Evolutionary conservation across 495 filamentous ascomycete genomes (phyloP).

Genomic region (Tuber calosporum): DNA sequence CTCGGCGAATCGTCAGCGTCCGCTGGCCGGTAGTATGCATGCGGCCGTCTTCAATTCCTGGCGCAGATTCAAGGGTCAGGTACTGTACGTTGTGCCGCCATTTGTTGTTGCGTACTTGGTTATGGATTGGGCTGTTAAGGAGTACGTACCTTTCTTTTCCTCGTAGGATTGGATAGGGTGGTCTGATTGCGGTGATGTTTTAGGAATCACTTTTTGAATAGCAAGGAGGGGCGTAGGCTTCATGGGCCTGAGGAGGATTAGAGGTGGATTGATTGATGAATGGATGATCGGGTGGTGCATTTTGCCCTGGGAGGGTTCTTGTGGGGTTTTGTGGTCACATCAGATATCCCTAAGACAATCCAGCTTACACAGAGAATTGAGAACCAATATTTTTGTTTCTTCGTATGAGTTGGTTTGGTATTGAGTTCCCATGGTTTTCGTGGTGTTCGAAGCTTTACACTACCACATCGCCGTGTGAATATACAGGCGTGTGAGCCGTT

Average conservation of each 20-base stretch:
- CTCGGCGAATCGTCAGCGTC: conserved; percentile 59
- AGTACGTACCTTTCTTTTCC: conserved; percentile 48
- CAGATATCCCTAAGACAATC: not conserved
- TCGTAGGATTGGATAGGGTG: conserved; percentile 1
- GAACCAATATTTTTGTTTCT: not conserved
- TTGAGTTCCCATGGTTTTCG: not conserved
- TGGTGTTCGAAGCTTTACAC: not conserved
- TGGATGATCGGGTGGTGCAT: not conserved
- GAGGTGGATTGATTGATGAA: not conserved
- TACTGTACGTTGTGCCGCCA: conserved; percentile 75
- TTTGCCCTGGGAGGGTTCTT: not conserved
- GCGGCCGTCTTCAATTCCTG: conserved; percentile 54
- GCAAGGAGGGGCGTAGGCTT: conserved; percentile 70
- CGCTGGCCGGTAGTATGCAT: conserved; percentile 55
- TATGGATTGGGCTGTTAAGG: conserved; percentile 80
- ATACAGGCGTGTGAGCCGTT: not conserved
- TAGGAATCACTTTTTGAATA: conserved; percentile 89
- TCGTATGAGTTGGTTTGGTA: not conserved
- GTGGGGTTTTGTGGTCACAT: not conserved
- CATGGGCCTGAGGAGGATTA: conserved; percentile 49
- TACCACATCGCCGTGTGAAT: not conserved
- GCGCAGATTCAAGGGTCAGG: conserved; percentile 48
- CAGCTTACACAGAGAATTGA: not conserved
- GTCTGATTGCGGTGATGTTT: not conserved
- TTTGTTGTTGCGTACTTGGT: conserved; percentile 64